These are phyloP conservation scores for Calonectria henricotiae DNA, from an alignment of 2,329 filamentous ascomycete species.

Conservation along the genomic window DNA sequence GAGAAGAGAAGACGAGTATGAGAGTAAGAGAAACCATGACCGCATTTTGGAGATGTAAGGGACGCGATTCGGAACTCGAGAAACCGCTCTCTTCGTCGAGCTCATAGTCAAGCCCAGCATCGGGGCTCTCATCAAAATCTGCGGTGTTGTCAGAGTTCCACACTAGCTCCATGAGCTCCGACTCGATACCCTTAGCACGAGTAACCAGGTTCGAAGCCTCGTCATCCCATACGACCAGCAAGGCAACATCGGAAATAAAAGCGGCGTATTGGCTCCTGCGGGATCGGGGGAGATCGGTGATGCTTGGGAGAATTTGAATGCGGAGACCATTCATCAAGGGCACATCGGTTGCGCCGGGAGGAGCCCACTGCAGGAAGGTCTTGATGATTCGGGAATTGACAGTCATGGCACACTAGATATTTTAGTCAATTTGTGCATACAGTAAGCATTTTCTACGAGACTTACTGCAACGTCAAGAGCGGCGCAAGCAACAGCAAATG, in stretches of 20 bases:
- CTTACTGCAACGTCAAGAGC: constrained; percentile 81
- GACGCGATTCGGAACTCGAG: constrained; percentile 75
- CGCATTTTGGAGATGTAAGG: constrained; percentile 80
- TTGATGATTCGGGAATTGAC: constrained; percentile 86
- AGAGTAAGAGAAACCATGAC: constrained; percentile 79
- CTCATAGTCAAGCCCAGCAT: constrained; percentile 67
- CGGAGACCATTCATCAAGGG: constrained; percentile 84
- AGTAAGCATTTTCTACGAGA: constrained; percentile 14
- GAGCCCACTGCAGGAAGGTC: constrained; percentile 82
- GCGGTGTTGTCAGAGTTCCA: constrained; percentile 76
- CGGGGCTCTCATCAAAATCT: constrained; percentile 66
- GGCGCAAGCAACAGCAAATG: constrained; percentile 76
- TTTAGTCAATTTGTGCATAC: constrained; percentile 5
- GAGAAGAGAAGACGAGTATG: constrained; percentile 74
- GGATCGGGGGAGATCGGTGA: constrained; percentile 79
- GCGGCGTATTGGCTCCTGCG: constrained; percentile 87
- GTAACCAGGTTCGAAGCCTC: constrained; percentile 80
- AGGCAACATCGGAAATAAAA: constrained; percentile 80
- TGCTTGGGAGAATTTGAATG: constrained; percentile 81
- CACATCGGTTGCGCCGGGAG: constrained; percentile 81
- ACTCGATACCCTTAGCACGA: constrained; percentile 81
- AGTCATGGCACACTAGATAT: constrained; percentile 81
- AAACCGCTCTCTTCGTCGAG: constrained; percentile 83
- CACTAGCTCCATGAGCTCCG: constrained; percentile 83
- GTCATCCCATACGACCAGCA: constrained; percentile 88